Evolutionary conservation across 1,139 yeast genomes (phyloP).

Genomic region (Diutina rugosa): DNA sequence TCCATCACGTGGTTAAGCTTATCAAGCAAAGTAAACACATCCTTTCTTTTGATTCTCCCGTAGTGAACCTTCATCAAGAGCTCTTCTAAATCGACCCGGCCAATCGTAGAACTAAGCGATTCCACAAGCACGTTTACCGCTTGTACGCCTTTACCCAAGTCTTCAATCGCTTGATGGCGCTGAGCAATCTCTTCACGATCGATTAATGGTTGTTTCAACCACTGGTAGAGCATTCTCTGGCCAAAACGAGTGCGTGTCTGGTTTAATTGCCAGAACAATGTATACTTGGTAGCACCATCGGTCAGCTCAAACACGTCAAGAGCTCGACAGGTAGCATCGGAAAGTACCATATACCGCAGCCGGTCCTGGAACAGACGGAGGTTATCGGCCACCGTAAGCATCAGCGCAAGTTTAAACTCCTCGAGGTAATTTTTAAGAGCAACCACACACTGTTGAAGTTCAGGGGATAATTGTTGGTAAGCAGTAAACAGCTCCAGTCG

Average conservation of each 20-base stretch:
- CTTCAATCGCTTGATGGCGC: conserved; percentile 54
- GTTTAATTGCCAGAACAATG: conserved; percentile 67
- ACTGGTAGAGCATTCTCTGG: conserved; percentile 43
- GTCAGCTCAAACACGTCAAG: conserved; percentile 63
- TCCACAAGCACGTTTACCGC: conserved; percentile 40
- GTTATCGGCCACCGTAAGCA: conserved; percentile 41
- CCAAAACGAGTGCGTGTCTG: conserved; percentile 77
- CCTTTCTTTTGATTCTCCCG: conserved; percentile 50
- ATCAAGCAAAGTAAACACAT: conserved; percentile 46
- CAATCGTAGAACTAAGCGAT: conserved; percentile 20
- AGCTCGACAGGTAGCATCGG: conserved; percentile 53
- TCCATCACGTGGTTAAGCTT: conserved; percentile 28
- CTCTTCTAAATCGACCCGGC: conserved; percentile 48
- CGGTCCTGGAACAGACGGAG: conserved; percentile 38
- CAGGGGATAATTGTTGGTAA: neutral
- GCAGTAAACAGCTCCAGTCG: neutral
- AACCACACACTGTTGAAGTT: conserved; percentile 29
- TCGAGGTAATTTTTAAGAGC: conserved; percentile 40
- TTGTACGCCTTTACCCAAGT: conserved; percentile 32
- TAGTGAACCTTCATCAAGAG: conserved; percentile 59
- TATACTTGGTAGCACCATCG: conserved; percentile 48
- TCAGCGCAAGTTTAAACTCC: conserved; percentile 47
- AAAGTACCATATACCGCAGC: conserved; percentile 46
- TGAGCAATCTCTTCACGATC: conserved; percentile 37
- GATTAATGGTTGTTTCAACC: conserved; percentile 68